Evolutionary conservation across 768 basidiomycete species (phyloP).

Genomic region (Lactarius hengduanensis): DNA sequence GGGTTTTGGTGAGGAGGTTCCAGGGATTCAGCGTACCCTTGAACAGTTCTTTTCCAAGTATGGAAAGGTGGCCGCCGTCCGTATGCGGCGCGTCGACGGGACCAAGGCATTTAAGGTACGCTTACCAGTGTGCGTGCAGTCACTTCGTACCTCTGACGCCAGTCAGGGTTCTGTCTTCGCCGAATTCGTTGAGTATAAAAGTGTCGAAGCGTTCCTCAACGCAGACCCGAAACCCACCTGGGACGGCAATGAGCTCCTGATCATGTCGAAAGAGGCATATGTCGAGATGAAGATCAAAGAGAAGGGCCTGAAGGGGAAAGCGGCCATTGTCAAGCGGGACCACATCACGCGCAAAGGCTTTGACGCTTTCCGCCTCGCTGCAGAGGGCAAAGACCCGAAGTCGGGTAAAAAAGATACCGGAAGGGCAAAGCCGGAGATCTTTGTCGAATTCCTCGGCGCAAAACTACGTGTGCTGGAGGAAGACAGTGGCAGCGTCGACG

Average conservation of each 20-base stretch:
- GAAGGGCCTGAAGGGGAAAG: constrained; percentile 80
- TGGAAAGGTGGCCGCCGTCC: constrained; percentile 75
- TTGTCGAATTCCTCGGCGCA: constrained; percentile 71
- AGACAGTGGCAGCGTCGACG: constrained; percentile 47
- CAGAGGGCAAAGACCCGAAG: constrained; percentile 34
- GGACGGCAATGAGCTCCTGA: constrained; percentile 70
- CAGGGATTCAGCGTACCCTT: constrained; percentile 64
- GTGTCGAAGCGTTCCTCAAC: constrained; percentile 72
- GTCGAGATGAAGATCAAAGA: constrained; percentile 96
- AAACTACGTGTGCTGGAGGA: constrained; percentile 64
- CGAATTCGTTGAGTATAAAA: constrained; percentile 74
- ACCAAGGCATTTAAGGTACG: constrained; percentile 86
- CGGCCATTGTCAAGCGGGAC: constrained; percentile 59
- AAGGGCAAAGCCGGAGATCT: constrained; percentile 52
- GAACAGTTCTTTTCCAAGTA: constrained; percentile 81
- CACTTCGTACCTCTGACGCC: not conserved
- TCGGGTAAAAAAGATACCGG: constrained; percentile 36
- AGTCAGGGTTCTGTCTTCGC: constrained; percentile 85
- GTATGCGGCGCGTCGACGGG: constrained; percentile 80
- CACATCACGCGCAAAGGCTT: constrained; percentile 56
- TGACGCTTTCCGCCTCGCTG: constrained; percentile 68
- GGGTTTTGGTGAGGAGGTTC: constrained; percentile 73
- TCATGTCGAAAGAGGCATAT: constrained; percentile 92
- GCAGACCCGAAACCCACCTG: constrained; percentile 81
- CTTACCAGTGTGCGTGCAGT: not conserved